phyloP scores from a whole-genome alignment of 1,284 basidiomycete genomes.

The Malassezia pachydermatis region DNA sequence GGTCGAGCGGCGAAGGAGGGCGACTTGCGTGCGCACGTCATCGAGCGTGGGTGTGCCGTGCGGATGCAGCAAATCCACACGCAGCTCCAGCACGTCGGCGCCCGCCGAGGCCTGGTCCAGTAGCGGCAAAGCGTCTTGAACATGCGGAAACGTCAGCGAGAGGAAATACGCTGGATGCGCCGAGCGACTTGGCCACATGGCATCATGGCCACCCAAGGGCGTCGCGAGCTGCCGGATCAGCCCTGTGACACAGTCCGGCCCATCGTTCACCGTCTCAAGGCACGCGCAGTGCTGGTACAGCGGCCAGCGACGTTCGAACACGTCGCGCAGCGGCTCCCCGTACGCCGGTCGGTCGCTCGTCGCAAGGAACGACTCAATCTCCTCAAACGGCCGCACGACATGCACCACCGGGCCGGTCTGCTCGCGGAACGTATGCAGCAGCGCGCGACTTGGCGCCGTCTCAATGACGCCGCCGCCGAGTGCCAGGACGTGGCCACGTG shows the following conservation, averaged over 20 bases:
- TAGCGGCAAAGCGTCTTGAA: constrained; percentile 61
- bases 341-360: constrained; percentile 63
- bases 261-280: constrained; percentile 53
- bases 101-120: constrained; percentile 70
- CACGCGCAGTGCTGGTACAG: constrained; percentile 80
- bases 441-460: constrained; percentile 55
- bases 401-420: constrained; percentile 61
- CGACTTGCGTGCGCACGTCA: constrained; percentile 74
- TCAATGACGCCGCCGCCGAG: constrained; percentile 96
- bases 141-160: constrained; percentile 79
- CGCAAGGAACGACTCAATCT: constrained; percentile 70
- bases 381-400: constrained; percentile 61
- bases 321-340: constrained; percentile 66
- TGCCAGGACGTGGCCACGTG: constrained; percentile 53
- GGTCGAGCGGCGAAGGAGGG: constrained; percentile 66
- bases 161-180: constrained; percentile 67
- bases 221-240: constrained; percentile 8
- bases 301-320: constrained; percentile 70
- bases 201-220: not conserved
- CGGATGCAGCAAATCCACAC: constrained; percentile 75
- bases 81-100: constrained; percentile 81
- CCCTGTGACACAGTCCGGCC: not conserved
- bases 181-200: not conserved
- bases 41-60: constrained; percentile 55
- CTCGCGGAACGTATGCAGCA: constrained; percentile 61